These are phyloP conservation scores for Tricholoma terreum DNA, from an alignment of 768 basidiomycete species.

Conservation along the genomic window DNA sequence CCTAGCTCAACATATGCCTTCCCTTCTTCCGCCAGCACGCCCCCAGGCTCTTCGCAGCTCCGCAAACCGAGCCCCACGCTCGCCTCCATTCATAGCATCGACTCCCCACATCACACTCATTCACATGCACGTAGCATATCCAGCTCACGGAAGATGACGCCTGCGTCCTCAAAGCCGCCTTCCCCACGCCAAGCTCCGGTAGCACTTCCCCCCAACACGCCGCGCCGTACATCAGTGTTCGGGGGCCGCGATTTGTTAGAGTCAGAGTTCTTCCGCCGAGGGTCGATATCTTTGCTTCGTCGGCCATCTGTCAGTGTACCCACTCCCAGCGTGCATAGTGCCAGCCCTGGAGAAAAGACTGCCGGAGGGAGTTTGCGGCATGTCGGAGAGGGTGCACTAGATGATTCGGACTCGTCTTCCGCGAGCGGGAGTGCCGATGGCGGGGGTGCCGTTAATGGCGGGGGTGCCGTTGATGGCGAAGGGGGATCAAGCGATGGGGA, in stretches of 20 bases:
- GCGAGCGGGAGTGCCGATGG: slow-evolving; percentile 33
- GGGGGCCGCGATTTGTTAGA: slow-evolving; percentile 35
- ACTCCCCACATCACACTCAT: slow-evolving; percentile 12
- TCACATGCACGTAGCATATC: slow-evolving; percentile 27
- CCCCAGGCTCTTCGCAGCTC: slow-evolving; percentile 9
- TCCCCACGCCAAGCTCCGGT: slow-evolving; percentile 48
- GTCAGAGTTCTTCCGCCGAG: slow-evolving; percentile 30
- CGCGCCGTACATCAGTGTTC: slow-evolving; percentile 38
- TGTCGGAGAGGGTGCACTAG: slow-evolving; percentile 74
- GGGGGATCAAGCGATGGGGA: slow-evolving; percentile 37
- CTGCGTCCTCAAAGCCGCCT: slow-evolving; percentile 54
- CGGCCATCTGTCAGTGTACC: slow-evolving; percentile 41
- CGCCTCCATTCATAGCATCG: slow-evolving; percentile 6
- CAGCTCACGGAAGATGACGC: slow-evolving; percentile 46
- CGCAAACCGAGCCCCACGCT: slow-evolving; percentile 26
- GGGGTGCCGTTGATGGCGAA: slow-evolving; percentile 22
- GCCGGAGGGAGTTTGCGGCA: slow-evolving; percentile 48
- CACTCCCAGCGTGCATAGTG: slow-evolving; percentile 28
- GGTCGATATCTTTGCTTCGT: slow-evolving; percentile 35
- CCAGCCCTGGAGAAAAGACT: slow-evolving; percentile 37
- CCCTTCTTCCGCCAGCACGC: slow-evolving; percentile 16
- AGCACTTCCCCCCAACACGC: slow-evolving; percentile 45
- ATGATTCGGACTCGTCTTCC: slow-evolving; percentile 70
- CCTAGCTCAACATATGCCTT: slow-evolving; percentile 20
- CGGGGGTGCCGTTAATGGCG: slow-evolving; percentile 24